Conservation (phyloP, 2,329 filamentous ascomycete genomes). For the Fusarium concolor region DNA sequence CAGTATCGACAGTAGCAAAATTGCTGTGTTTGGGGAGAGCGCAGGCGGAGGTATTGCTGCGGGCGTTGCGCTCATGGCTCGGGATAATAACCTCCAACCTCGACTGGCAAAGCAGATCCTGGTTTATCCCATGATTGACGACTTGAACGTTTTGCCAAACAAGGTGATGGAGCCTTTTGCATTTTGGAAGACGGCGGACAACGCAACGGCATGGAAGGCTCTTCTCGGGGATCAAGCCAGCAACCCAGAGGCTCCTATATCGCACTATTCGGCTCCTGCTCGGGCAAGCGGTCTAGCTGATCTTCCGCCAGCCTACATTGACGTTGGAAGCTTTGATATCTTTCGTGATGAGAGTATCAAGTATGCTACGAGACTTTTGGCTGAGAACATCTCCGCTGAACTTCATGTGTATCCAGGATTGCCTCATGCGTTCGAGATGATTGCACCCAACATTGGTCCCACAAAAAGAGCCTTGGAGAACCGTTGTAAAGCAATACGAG, state of each 20-base stretch:
- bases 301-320: background rate
- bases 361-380: background rate
- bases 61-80: background rate
- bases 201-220: background rate
- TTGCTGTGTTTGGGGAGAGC: background rate
- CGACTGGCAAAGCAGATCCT: background rate
- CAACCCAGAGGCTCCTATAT: background rate
- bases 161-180: background rate
- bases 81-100: background rate
- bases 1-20: background rate
- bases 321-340: background rate
- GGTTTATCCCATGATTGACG: background rate
- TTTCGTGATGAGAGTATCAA: background rate
- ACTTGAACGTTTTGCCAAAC: background rate
- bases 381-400: background rate
- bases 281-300: background rate
- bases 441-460: background rate
- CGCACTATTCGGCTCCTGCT: background rate
- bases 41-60: background rate
- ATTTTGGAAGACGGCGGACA: background rate
- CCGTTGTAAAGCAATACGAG: background rate
- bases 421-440: background rate
- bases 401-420: background rate
- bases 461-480: background rate
- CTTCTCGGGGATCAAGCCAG: background rate